These are phyloP conservation scores for Hepatocystis sp. DNA, from an alignment of 169 alveolate genomes.

Conservation along the genomic window DNA sequence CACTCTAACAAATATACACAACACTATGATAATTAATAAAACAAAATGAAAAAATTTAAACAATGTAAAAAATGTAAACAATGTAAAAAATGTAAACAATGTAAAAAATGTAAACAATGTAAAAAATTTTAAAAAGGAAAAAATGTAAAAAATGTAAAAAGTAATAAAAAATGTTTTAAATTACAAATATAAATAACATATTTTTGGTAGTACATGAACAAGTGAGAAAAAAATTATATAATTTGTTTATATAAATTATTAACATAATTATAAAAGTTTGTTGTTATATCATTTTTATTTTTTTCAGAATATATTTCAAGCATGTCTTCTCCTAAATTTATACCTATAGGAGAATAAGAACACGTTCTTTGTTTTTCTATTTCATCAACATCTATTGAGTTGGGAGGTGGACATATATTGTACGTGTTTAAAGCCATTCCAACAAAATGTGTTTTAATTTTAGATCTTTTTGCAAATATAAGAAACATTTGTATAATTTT, in stretches of 20 bases:
- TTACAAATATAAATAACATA: too few species aligned
- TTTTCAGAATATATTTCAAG: conserved; percentile 65
- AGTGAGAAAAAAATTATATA: too few species aligned
- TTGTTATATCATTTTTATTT: conserved; percentile 25
- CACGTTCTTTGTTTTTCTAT: conserved; percentile 72
- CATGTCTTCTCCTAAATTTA: conserved; percentile 60
- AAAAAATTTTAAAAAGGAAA: too few species aligned
- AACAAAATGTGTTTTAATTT: conserved; percentile 59
- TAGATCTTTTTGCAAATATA: conserved; percentile 72
- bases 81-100: too few species aligned
- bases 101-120: too few species aligned
- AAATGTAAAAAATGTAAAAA: too few species aligned
- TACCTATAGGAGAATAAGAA: conserved; percentile 37
- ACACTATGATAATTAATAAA: too few species aligned
- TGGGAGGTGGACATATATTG: conserved; percentile 73
- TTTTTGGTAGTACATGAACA: too few species aligned
- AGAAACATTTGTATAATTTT: conserved; percentile 69
- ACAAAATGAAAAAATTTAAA: too few species aligned
- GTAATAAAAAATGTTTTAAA: too few species aligned
- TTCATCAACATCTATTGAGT: conserved; percentile 73
- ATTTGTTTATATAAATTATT: conserved; percentile 36
- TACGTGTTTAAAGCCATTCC: conserved; percentile 74
- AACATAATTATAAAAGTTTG: conserved; percentile 38
- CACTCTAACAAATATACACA: too few species aligned
- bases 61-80: too few species aligned